Percentiles rank a stretch among this genome's conserved stretches.
Evolutionary conservation across 2,329 filamentous ascomycete species (phyloP).

Genomic region (Sporothrix humicola): DNA sequence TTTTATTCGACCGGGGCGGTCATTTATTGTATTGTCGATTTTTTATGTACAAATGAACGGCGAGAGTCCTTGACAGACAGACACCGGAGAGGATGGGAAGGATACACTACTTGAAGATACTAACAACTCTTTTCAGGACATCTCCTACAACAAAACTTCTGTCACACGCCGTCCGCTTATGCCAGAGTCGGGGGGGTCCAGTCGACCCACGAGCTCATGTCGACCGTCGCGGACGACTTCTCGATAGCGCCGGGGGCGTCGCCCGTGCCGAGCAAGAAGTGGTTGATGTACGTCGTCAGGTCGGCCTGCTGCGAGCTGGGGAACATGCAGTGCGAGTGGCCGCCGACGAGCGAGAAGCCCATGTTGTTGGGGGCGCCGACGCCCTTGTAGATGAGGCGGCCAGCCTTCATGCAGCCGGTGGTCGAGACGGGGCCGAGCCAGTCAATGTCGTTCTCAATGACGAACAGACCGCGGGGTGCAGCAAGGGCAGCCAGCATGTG

Average conservation of each 20-base stretch:
- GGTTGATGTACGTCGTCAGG: constrained; percentile 60
- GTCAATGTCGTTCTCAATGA: constrained; percentile 64
- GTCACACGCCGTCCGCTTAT: constrained; percentile 38
- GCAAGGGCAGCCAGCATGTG: constrained; percentile 63
- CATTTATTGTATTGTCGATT: neutral
- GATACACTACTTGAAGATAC: too few species aligned
- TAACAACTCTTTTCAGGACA: neutral
- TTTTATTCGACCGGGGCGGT: neutral
- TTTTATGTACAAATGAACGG: constrained; percentile 24
- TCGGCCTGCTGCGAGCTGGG: constrained; percentile 58
- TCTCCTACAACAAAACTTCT: neutral
- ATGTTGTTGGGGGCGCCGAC: constrained; percentile 60
- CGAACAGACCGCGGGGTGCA: constrained; percentile 60
- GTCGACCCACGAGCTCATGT: constrained; percentile 49
- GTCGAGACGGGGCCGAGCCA: constrained; percentile 64
- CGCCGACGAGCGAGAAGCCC: constrained; percentile 62
- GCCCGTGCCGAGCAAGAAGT: constrained; percentile 54
- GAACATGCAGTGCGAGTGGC: constrained; percentile 62
- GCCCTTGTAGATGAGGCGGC: constrained; percentile 59
- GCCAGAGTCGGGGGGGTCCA: constrained; percentile 50
- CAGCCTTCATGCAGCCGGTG: constrained; percentile 63
- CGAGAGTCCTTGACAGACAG: neutral
- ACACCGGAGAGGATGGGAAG: neutral
- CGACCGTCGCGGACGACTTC: constrained; percentile 49
- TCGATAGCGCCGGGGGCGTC: constrained; percentile 46